Evolutionary conservation across 2,329 filamentous ascomycete species (phyloP).

Genomic region (Fusarium sp.): DNA sequence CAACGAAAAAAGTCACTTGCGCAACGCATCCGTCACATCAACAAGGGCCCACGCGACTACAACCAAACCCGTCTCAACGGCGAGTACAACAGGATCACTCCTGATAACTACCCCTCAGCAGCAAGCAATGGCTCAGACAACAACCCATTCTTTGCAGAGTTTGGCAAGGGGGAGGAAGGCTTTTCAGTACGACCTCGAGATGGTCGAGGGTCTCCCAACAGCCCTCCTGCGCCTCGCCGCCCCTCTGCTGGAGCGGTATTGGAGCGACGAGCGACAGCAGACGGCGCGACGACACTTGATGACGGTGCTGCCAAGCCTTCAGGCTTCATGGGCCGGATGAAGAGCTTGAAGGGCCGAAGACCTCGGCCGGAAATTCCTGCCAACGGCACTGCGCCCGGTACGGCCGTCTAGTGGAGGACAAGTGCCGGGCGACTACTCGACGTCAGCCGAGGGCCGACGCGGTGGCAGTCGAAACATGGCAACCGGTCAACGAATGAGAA

Average conservation of each 20-base stretch:
- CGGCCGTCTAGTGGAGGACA: conserved; percentile 50
- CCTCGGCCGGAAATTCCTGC: conserved; percentile 50
- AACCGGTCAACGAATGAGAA: conserved; percentile 15
- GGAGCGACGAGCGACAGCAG: conserved; percentile 71
- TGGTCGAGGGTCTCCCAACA: conserved; percentile 59
- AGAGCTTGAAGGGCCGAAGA: conserved; percentile 76
- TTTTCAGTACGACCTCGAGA: conserved; percentile 55
- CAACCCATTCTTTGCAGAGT: conserved; percentile 88
- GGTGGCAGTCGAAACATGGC: conserved; percentile 25
- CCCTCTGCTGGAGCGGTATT: conserved; percentile 54
- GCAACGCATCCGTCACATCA: conserved; percentile 87
- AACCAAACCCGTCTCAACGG: conserved; percentile 64
- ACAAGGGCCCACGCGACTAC: conserved; percentile 69
- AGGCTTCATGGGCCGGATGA: conserved; percentile 79
- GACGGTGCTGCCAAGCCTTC: conserved; percentile 58
- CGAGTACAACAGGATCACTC: conserved; percentile 53
- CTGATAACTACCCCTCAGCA: conserved; percentile 48
- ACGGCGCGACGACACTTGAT: conserved; percentile 53
- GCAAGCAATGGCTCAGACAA: conserved; percentile 49
- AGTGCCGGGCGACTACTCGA: conserved; percentile 37
- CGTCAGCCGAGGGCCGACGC: conserved; percentile 24
- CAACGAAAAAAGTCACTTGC: conserved; percentile 94
- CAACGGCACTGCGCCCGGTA: conserved; percentile 51
- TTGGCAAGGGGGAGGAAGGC: conserved; percentile 63
- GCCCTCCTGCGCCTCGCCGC: conserved; percentile 58